A percentile compares a stretch with the other conserved stretches of the same genome.
Evolutionary conservation across 148 eudicot species (phyloP).

Genomic region (Cornus suecica): DNA sequence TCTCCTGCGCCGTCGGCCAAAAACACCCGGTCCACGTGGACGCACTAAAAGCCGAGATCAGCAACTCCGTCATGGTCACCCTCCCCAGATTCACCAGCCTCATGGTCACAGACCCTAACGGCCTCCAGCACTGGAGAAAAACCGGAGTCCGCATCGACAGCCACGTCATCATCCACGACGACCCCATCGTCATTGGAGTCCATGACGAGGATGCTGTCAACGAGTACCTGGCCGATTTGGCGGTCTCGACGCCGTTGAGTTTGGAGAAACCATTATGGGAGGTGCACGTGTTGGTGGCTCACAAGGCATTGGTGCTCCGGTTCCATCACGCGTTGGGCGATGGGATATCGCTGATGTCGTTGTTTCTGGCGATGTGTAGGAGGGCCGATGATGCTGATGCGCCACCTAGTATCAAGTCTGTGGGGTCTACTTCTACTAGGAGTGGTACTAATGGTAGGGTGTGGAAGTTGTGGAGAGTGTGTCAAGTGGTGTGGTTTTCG

Average conservation of each 20-base stretch:
- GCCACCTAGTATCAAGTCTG: slow-evolving; percentile 19
- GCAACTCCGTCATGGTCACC: slow-evolving; percentile 25
- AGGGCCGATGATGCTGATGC: slow-evolving; percentile 25
- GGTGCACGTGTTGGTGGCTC: slow-evolving; percentile 45
- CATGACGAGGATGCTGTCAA: slow-evolving; percentile 36
- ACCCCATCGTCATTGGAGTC: slow-evolving; percentile 15
- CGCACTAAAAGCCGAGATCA: slow-evolving; percentile 21
- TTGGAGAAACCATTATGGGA: slow-evolving; percentile 79
- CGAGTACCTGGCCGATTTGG: slow-evolving; percentile 48
- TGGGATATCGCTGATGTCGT: slow-evolving; percentile 65
- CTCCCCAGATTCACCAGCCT: slow-evolving; percentile 78
- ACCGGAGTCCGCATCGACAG: slow-evolving; percentile 46
- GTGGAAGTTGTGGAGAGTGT: slow-evolving; percentile 25
- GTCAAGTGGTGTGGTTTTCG: slow-evolving; percentile 44
- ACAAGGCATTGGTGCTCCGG: slow-evolving; percentile 46
- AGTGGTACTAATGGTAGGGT: neutral
- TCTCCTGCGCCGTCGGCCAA: too few relatives aligned
- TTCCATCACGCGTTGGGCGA: slow-evolving; percentile 82
- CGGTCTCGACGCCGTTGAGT: slow-evolving; percentile 54
- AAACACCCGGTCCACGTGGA: slow-evolving; percentile 34
- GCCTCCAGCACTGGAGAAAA: slow-evolving; percentile 45
- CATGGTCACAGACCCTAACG: slow-evolving; percentile 34
- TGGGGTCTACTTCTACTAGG: slow-evolving; percentile 13
- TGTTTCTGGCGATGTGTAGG: slow-evolving; percentile 42
- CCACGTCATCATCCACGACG: slow-evolving; percentile 47